Conservation (phyloP, 805 yeast species). For the Lachancea cidri region DNA sequence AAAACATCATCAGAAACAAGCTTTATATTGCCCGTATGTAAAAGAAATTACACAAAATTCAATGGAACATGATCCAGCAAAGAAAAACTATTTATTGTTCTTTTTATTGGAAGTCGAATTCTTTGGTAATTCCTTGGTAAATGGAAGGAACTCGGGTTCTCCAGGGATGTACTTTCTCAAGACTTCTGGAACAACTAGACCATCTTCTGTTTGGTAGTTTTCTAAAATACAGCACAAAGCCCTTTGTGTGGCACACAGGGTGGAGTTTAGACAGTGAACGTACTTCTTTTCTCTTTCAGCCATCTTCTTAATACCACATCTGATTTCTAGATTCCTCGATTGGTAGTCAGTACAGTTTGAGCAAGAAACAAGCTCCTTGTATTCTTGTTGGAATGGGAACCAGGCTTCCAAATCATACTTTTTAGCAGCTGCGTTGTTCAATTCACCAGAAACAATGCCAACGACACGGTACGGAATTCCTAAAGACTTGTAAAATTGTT, state of each 20-base stretch:
- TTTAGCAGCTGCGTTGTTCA: constrained; percentile 98
- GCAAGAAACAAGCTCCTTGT: constrained; percentile 96
- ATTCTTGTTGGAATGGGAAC: constrained; percentile 99
- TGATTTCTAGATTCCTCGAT: constrained; percentile 95
- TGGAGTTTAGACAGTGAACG: constrained; percentile 97
- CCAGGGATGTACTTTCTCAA: constrained; percentile 96
- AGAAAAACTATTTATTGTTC: constrained; percentile 28
- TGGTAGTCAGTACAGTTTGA: constrained; percentile 99
- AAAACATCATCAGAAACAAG: not conserved
- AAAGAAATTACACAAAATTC: not conserved
- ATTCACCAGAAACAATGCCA: constrained; percentile 96
- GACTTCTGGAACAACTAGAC: constrained; percentile 89
- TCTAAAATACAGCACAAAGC: constrained; percentile 96
- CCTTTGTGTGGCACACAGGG: constrained; percentile 96
- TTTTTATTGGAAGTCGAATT: constrained; percentile 79
- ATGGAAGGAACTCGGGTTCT: constrained; percentile 95
- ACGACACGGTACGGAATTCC: constrained; percentile 96
- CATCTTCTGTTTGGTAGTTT: constrained; percentile 97
- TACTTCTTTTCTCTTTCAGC: constrained; percentile 95
- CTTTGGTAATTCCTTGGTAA: constrained; percentile 85
- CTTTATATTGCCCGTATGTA: not conserved
- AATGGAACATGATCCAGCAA: not conserved
- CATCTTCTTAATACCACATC: constrained; percentile 96
- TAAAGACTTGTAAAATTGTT: constrained; percentile 87
- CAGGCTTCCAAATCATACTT: constrained; percentile 98